These are phyloP conservation scores for Athelia sp. DNA, from an alignment of 1,284 basidiomycete species.

Conservation along the genomic window DNA sequence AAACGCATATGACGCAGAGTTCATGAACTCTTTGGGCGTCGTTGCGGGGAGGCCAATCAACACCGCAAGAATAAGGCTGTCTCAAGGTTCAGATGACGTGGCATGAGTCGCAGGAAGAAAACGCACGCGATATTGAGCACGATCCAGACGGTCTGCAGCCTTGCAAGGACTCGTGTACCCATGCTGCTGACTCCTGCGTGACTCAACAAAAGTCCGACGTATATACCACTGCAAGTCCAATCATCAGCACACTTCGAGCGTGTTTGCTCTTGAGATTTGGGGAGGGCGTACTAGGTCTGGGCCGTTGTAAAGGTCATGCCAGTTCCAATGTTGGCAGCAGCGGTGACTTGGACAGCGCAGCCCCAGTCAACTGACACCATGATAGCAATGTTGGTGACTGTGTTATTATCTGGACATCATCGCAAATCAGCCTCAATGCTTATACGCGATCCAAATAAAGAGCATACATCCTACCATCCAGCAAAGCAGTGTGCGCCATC, in stretches of 20 bases:
- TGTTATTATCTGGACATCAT: slow-evolving; percentile 42
- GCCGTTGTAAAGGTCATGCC: slow-evolving; percentile 47
- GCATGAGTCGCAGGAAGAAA: not conserved
- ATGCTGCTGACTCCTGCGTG: slow-evolving; percentile 65
- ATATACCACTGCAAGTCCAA: slow-evolving; percentile 45
- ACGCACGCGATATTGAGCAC: slow-evolving; percentile 59
- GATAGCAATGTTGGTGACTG: slow-evolving; percentile 63
- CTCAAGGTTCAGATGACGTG: too few species aligned
- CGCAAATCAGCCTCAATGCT: too few species aligned
- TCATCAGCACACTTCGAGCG: slow-evolving; percentile 1
- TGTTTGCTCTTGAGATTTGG: not conserved
- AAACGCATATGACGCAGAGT: slow-evolving; percentile 61
- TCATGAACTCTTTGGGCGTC: slow-evolving; percentile 64
- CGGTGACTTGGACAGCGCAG: slow-evolving; percentile 66
- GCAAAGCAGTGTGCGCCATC: slow-evolving; percentile 27
- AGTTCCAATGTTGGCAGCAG: slow-evolving; percentile 59
- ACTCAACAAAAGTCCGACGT: slow-evolving; percentile 49
- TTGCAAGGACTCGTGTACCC: slow-evolving; percentile 60
- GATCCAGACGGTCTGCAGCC: slow-evolving; percentile 72
- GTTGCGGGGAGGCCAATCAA: slow-evolving; percentile 74
- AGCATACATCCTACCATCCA: slow-evolving; percentile 44
- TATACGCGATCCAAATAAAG: too few species aligned
- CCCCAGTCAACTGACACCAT: slow-evolving; percentile 79
- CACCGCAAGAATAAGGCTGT: slow-evolving; percentile 66
- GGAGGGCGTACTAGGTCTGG: slow-evolving; percentile 50